Evolutionary conservation across 257 asterid species (phyloP), one percentile per base, ranked within the genome.

Genomic region (Fraxinus anomala): DNA sequence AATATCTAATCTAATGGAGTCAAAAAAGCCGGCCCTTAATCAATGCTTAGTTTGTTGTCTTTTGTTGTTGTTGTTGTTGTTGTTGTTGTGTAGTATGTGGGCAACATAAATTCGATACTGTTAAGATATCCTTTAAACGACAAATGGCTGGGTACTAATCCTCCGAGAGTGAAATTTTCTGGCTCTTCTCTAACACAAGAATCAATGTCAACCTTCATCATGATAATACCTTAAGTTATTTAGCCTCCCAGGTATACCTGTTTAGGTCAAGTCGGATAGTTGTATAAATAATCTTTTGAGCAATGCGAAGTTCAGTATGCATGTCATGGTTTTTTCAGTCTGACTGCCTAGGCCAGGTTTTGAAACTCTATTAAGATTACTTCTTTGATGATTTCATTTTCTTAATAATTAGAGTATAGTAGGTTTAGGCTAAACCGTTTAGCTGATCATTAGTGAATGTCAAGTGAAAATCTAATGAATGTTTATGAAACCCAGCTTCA

Each of bases 361-460:
- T 11, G 11, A 14, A 39, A 9, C 26, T 66, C 19, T 9, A 11
- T 8, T 51, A 3, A 56, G 11, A 56, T 10, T 73, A 65, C 44
- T 71, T 47, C 49, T 30, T 28, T 26, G 42, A 65, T 77, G 75
- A 74, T 47, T 74, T 71, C 39, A 40, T 71, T 70, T 21, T 56
- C 24, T 77, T 63, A 61, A 40, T 71, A 4, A 54, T 6, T 69
- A 70, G 49, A 40, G 63, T 49, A 19, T 71, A 74, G 34, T 59
- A 34, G 68, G 72, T n/a, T n/a, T n/a, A n/a, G n/a, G n/a, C n/a
- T n/a, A n/a, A n/a, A n/a, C n/a, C n/a, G n/a, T 74, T 47, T 26
- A 44, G 73, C 69, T 70, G 72, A 56, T 56, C 67, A 56, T 56
- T 23, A 24, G 8, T 49, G 75, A 61, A 40, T 76, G 72, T 63